phyloP scores from a whole-genome alignment of 2,329 filamentous ascomycete genomes.

The Penicillium palitans region DNA sequence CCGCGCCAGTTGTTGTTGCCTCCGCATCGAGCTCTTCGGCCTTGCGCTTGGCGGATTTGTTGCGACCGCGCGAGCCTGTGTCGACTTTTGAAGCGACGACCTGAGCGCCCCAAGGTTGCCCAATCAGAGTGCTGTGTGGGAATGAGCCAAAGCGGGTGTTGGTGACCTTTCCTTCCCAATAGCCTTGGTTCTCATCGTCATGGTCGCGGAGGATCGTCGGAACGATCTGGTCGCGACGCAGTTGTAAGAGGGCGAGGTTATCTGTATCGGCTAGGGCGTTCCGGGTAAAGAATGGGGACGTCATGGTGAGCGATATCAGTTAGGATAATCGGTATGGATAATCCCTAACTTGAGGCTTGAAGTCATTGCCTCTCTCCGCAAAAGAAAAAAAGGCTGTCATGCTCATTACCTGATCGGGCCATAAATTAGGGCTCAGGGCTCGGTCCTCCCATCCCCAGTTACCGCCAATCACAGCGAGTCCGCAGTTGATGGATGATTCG shows the following conservation, averaged over 20 bases:
- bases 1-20: slow-evolving; percentile 23
- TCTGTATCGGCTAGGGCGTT: slow-evolving; percentile 62
- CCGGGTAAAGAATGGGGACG: slow-evolving; percentile 78
- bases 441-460: slow-evolving; percentile 2
- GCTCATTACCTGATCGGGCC: slow-evolving; percentile 19
- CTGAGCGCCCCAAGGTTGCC: slow-evolving; percentile 86
- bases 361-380: slow-evolving; percentile 9
- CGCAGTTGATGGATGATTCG: slow-evolving; percentile 23
- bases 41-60: slow-evolving; percentile 56
- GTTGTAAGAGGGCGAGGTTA: slow-evolving; percentile 77
- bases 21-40: slow-evolving; percentile 43
- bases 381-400: slow-evolving; percentile 19
- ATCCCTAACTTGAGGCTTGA: background rate
- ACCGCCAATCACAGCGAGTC: slow-evolving; percentile 24
- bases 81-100: slow-evolving; percentile 86
- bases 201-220: slow-evolving; percentile 69
- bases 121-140: slow-evolving; percentile 74
- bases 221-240: slow-evolving; percentile 82
- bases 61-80: slow-evolving; percentile 81
- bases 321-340: background rate
- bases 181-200: slow-evolving; percentile 66
- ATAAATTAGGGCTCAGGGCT: slow-evolving; percentile 29
- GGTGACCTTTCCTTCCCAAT: slow-evolving; percentile 73
- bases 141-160: slow-evolving; percentile 95
- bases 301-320: slow-evolving; percentile 29